Base-by-base conservation (phyloP, 768 basidiomycete species). In the Leccinellum rugosiceps region DNA sequence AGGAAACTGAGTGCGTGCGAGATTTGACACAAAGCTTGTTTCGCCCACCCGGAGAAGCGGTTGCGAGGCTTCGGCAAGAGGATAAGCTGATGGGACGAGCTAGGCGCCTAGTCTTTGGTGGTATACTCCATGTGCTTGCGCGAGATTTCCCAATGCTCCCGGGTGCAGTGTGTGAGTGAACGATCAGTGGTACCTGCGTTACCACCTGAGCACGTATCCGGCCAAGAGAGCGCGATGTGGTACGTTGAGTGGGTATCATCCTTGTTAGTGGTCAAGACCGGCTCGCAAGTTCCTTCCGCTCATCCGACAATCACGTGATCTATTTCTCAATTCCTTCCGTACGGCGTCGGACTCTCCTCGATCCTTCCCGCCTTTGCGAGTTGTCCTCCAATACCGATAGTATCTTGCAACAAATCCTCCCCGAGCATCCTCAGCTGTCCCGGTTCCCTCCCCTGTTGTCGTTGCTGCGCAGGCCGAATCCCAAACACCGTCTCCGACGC, bases 321-420 rank as follows among this genome's bases (percentile, higher is more conserved):
- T 34, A 47, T 43, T 34, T 8, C 19, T 66, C 54, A 65, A 51
- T 59, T 56, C 46, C 64, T 58, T 28, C 69, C 73, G 66, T 53
- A 67, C 3, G 87, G 87, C 15, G 87, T 88, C 47, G 87, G 87
- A 57, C 80, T 88, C 68, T 88, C 85, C 58, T 84, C 83, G 0
- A 83, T 72, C 26, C 76, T 72, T n/a, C 80, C 80, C 21, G 65
- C 75, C 51, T 72, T 72, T 31, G 76, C 79, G 57, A 83, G 74
- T 58, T 81, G 82, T 5, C 75, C 72, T 13, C 84, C 83, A 58
- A 85, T 81, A 6, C 80, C 84, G 50, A 83, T 79, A 25, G 86
- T 87, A 63, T 88, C 84, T 57, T 87, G 77, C 53, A 87, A 66
- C 54, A 87, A 63, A 55, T 84, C 81, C 52, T 82, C 80, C 0